Percentiles rank a stretch among this genome's conserved stretches.
Conservation (phyloP, 352 stramenopile genomes). For the Pythium pyrilobum region DNA sequence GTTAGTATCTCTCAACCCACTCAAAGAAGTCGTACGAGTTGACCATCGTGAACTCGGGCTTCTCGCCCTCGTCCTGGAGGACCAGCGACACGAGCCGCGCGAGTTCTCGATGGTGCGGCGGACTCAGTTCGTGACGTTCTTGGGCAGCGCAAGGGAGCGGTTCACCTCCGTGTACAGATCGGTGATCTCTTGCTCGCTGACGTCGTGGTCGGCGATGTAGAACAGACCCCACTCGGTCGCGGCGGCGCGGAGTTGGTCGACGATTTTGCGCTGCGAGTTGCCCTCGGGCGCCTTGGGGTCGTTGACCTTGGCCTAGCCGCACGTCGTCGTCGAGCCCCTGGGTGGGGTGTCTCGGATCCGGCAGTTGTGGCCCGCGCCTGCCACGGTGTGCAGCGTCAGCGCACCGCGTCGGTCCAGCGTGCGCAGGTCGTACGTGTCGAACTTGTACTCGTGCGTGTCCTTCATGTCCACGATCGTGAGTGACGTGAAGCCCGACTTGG, state of each 20-base stretch:
- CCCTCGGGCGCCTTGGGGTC: neutral
- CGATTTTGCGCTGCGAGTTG: conserved; percentile 18
- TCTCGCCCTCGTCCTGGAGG: conserved; percentile 24
- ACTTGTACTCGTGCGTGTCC: conserved; percentile 28
- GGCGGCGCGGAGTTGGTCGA: conserved; percentile 45
- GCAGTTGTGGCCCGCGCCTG: no score
- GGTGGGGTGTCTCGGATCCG: neutral
- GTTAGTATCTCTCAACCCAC: neutral
- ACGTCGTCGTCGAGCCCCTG: neutral
- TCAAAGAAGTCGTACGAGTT: conserved; percentile 81
- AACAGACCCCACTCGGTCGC: conserved; percentile 90
- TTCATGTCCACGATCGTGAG: conserved; percentile 30
- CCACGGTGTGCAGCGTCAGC: neutral
- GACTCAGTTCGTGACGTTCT: conserved; percentile 42
- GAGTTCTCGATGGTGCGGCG: conserved; percentile 73
- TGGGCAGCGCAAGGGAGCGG: conserved; percentile 79
- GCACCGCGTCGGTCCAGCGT: conserved; percentile 17
- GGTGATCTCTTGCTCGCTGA: conserved; percentile 51
- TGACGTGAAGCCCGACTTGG: conserved; percentile 21
- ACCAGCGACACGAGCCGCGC: conserved; percentile 81
- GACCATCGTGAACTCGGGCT: conserved; percentile 60
- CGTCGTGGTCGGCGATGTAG: conserved; percentile 83
- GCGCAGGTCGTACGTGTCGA: conserved; percentile 28
- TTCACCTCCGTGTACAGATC: conserved; percentile 52
- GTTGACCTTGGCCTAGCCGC: neutral